Evolutionary conservation across 805 yeast genomes (phyloP).

Genomic region (Yamadazyma takamatsuzukensis): DNA sequence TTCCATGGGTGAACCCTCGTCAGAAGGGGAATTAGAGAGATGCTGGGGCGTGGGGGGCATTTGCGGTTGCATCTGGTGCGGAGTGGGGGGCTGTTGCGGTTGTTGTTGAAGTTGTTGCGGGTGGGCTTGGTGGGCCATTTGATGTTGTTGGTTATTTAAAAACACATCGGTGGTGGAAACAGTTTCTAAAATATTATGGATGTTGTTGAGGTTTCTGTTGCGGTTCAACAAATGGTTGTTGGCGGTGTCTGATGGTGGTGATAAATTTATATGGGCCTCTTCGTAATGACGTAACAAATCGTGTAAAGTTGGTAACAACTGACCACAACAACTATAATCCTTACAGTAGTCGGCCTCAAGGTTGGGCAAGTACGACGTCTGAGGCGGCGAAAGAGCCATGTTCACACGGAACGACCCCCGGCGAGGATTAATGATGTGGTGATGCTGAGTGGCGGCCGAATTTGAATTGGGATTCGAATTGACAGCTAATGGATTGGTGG

Average conservation of each 20-base stretch:
- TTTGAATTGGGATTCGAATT: slow-evolving; percentile 19
- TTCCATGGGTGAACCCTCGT: slow-evolving; percentile 31
- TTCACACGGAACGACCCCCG: slow-evolving; percentile 34
- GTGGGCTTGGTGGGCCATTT: slow-evolving; percentile 16
- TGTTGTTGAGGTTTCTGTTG: slow-evolving; percentile 34
- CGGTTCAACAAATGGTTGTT: slow-evolving; percentile 26
- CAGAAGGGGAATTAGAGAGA: slow-evolving; percentile 14
- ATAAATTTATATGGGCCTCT: slow-evolving; percentile 80
- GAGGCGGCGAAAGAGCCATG: slow-evolving; percentile 53
- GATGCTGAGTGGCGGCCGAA: slow-evolving; percentile 5
- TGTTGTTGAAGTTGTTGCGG: slow-evolving; percentile 15
- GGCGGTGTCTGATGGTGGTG: slow-evolving; percentile 42
- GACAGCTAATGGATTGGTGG: slow-evolving; percentile 8
- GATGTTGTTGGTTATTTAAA: slow-evolving; percentile 38
- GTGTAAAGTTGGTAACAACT: slow-evolving; percentile 85
- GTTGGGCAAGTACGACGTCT: slow-evolving; percentile 81
- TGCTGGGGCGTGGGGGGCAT: slow-evolving; percentile 16
- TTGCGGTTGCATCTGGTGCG: slow-evolving; percentile 8
- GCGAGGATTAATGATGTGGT: slow-evolving; percentile 13
- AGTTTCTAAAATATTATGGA: slow-evolving; percentile 72
- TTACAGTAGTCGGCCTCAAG: slow-evolving; percentile 94
- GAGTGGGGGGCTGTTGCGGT: slow-evolving; percentile 12
- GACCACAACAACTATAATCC: slow-evolving; percentile 96
- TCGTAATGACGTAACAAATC: slow-evolving; percentile 93
- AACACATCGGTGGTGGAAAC: slow-evolving; percentile 93